Evolutionary conservation across 768 basidiomycete species (phyloP).

Genomic region (Pleurotus eryngii): DNA sequence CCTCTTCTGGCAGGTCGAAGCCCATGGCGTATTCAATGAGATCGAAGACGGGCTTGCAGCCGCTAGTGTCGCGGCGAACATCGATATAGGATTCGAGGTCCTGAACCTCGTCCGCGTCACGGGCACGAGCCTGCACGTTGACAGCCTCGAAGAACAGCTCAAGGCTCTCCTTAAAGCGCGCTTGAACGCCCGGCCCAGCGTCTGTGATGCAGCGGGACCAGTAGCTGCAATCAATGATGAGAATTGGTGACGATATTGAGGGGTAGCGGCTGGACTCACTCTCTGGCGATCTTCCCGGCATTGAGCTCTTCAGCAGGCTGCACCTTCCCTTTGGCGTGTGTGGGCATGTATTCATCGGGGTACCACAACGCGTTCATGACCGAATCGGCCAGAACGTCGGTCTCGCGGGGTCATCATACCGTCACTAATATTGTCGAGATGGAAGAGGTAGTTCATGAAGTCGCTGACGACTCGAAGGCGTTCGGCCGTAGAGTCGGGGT

Average conservation of each 20-base stretch:
- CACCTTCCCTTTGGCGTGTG: constrained; percentile 32
- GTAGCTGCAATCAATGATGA: constrained; percentile 41
- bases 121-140: constrained; percentile 57
- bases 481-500: constrained; percentile 50
- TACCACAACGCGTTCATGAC: constrained; percentile 73
- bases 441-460: constrained; percentile 62
- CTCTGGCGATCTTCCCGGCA: constrained; percentile 63
- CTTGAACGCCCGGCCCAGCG: constrained; percentile 54
- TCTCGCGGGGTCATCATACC: constrained; percentile 68
- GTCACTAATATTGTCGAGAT: constrained; percentile 73
- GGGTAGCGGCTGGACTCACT: constrained; percentile 42
- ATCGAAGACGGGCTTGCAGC: constrained; percentile 73
- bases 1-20: constrained; percentile 68
- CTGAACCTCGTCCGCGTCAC: constrained; percentile 49
- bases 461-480: constrained; percentile 65
- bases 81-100: constrained; percentile 74
- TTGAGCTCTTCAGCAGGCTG: constrained; percentile 40
- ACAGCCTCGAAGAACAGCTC: constrained; percentile 68
- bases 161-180: constrained; percentile 69
- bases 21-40: constrained; percentile 72
- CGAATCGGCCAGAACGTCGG: constrained; percentile 53
- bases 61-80: constrained; percentile 55
- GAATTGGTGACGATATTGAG: constrained; percentile 4
- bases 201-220: constrained; percentile 62
- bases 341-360: constrained; percentile 48